Percentiles rank a stretch among this genome's conserved stretches.
These are phyloP conservation scores for Trichoderma koningiopsis DNA, from an alignment of 2,329 filamentous ascomycete genomes.

Conservation along the genomic window DNA sequence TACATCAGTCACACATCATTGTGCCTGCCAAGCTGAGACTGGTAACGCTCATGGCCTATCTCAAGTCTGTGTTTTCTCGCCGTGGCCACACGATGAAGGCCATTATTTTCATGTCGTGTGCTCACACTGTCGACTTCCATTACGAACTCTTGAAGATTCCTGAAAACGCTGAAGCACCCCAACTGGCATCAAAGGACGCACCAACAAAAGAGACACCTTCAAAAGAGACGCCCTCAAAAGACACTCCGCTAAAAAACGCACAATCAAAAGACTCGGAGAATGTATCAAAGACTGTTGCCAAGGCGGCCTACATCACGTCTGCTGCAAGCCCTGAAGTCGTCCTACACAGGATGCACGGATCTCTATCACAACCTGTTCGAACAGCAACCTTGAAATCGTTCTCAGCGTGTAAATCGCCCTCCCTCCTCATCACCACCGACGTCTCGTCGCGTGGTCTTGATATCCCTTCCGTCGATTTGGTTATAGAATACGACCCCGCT, in stretches of 20 bases:
- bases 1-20: slow-evolving; percentile 89
- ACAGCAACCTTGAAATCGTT: slow-evolving; percentile 85
- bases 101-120: slow-evolving; percentile 95
- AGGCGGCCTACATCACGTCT: slow-evolving; percentile 72
- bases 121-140: slow-evolving; percentile 96
- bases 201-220: not conserved
- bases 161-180: slow-evolving; percentile 35
- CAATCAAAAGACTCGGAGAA: slow-evolving; percentile 38
- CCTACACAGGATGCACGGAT: slow-evolving; percentile 87
- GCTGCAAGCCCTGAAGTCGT: slow-evolving; percentile 72
- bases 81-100: slow-evolving; percentile 94
- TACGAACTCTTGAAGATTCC: slow-evolving; percentile 73
- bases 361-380: slow-evolving; percentile 81
- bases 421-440: slow-evolving; percentile 89
- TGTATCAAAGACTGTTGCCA: slow-evolving; percentile 64
- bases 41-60: slow-evolving; percentile 79
- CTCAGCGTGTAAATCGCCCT: slow-evolving; percentile 69
- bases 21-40: slow-evolving; percentile 87
- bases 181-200: slow-evolving; percentile 37
- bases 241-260: not conserved
- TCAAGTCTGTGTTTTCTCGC: slow-evolving; percentile 85
- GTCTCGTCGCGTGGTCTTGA: slow-evolving; percentile 95
- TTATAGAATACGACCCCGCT: slow-evolving; percentile 94
- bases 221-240: not conserved
- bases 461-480: slow-evolving; percentile 89